Conservation (phyloP, 2,329 filamentous ascomycete genomes). For the Dothistroma septosporum region DNA sequence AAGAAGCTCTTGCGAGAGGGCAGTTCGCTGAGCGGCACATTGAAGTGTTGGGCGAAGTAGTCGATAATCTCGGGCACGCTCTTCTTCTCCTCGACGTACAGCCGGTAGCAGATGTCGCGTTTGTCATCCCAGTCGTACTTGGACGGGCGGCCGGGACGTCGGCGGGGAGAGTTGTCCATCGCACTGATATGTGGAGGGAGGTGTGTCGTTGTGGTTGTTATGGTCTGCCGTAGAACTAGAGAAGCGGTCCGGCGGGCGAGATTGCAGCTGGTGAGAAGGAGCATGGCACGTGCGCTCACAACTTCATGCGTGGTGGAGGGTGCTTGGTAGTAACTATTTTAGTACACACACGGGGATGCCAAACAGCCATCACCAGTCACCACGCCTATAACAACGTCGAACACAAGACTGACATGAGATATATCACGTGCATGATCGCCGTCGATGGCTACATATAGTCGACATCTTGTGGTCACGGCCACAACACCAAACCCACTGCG, state of each 20-base stretch:
- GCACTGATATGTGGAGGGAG: background rate
- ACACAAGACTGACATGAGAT: too few species aligned
- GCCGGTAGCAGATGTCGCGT: constrained; percentile 46
- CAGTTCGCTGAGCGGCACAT: constrained; percentile 49
- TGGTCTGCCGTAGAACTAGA: background rate
- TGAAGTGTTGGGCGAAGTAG: constrained; percentile 53
- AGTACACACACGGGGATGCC: too few species aligned
- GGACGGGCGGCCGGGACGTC: constrained; percentile 12
- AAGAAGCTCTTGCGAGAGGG: constrained; percentile 50
- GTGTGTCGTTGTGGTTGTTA: background rate
- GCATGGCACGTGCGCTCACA: background rate
- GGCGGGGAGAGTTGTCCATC: constrained; percentile 3
- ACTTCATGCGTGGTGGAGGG: too few species aligned
- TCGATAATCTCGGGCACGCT: constrained; percentile 70
- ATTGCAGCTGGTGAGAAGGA: background rate
- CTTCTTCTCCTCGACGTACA: constrained; percentile 74
- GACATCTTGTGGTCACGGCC: too few species aligned
- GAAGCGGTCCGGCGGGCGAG: background rate
- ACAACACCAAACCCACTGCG: too few species aligned
- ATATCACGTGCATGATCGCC: too few species aligned
- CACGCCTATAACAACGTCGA: too few species aligned
- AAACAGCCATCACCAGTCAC: too few species aligned
- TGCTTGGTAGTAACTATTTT: too few species aligned
- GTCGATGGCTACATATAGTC: too few species aligned
- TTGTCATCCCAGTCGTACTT: constrained; percentile 64